These are phyloP conservation scores for Fusarium sp. DNA, from an alignment of 2,329 filamentous ascomycete species.

Conservation along the genomic window DNA sequence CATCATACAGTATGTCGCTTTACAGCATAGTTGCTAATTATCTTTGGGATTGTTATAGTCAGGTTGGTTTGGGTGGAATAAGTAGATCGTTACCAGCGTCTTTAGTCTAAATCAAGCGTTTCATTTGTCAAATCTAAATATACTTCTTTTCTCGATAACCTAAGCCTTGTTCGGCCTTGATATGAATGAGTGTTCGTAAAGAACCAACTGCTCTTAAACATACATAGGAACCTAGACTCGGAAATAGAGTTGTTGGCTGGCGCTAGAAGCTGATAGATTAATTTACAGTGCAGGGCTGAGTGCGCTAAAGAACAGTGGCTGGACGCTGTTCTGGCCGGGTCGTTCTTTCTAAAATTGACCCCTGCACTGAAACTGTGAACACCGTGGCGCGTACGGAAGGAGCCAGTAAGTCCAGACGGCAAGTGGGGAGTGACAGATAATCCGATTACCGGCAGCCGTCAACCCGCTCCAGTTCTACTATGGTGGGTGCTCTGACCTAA, in stretches of 20 bases:
- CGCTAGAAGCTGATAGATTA: conserved; percentile 26
- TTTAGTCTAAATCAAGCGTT: conserved; percentile 14
- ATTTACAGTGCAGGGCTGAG: conserved; percentile 35
- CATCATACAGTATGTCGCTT: conserved; percentile 12
- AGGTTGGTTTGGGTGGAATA: not conserved
- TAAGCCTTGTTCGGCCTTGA: not conserved
- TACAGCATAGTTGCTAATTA: not conserved
- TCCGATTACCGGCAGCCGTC: conserved; percentile 47
- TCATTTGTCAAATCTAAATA: conserved; percentile 6
- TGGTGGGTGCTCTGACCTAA: conserved; percentile 17
- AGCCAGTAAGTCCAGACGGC: conserved; percentile 33
- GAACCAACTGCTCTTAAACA: not conserved
- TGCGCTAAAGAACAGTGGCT: conserved; percentile 31
- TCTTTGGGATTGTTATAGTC: conserved; percentile 12
- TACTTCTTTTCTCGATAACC: not conserved
- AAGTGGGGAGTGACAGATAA: conserved; percentile 50
- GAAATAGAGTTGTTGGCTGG: conserved; percentile 17
- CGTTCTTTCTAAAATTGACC: conserved; percentile 28
- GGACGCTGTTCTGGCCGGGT: not conserved
- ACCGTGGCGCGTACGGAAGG: conserved; percentile 50
- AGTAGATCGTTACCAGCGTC: conserved; percentile 16
- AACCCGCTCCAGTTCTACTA: conserved; percentile 10
- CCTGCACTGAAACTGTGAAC: conserved; percentile 47
- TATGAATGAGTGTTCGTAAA: not conserved
- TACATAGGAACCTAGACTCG: not conserved